Evolutionary conservation across 1,284 basidiomycete genomes (phyloP).

Genomic region (Ceratobasidium theobromae): DNA sequence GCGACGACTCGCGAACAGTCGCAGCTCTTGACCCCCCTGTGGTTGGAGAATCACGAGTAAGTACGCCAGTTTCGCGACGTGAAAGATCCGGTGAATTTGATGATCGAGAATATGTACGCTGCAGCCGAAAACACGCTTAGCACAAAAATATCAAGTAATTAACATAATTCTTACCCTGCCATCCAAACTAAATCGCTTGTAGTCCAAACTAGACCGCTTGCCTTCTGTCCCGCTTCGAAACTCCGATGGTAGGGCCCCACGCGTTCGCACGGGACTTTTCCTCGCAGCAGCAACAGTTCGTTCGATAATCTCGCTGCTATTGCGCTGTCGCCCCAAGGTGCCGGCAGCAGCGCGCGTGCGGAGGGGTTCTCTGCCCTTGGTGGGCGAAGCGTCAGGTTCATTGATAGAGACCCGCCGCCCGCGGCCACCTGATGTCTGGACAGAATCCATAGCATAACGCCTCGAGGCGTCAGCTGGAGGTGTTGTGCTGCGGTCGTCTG

Average conservation of each 20-base stretch:
- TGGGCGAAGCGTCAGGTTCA: slow-evolving; percentile 1
- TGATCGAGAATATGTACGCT: slow-evolving; percentile 29
- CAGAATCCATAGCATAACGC: slow-evolving; percentile 7
- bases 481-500: slow-evolving; percentile 23
- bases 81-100: slow-evolving; percentile 20
- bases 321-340: slow-evolving; percentile 33
- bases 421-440: not conserved
- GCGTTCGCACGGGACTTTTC: slow-evolving; percentile 33
- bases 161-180: slow-evolving; percentile 50
- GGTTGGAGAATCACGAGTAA: not conserved
- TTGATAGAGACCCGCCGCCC: slow-evolving; percentile 17
- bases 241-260: slow-evolving; percentile 30
- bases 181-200: slow-evolving; percentile 42
- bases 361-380: slow-evolving; percentile 38
- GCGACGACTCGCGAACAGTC: slow-evolving; percentile 16
- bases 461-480: slow-evolving; percentile 24
- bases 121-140: not conserved
- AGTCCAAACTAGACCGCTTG: slow-evolving; percentile 14
- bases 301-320: slow-evolving; percentile 14
- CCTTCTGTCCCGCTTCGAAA: slow-evolving; percentile 31
- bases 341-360: slow-evolving; percentile 37
- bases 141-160: not conserved
- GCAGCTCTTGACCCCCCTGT: slow-evolving; percentile 7
- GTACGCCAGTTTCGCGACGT: slow-evolving; percentile 4
- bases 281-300: slow-evolving; percentile 22